Base-by-base conservation (phyloP, 2,329 filamentous ascomycete species). In the Cordyceps cicadae region DNA sequence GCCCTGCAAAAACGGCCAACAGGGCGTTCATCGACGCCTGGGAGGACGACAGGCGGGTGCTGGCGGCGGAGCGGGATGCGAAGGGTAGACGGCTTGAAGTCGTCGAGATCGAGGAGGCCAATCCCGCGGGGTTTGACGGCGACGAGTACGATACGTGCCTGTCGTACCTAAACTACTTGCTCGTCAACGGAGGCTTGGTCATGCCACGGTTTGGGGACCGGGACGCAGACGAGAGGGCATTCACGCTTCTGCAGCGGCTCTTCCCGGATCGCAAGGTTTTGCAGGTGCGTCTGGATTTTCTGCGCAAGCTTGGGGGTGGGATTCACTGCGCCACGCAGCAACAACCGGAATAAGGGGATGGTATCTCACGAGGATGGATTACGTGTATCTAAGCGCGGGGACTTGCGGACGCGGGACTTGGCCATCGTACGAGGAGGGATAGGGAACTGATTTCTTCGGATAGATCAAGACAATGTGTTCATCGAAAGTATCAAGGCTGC, bases 271-370 rank as follows among this genome's bases (percentile, higher is more conserved):
- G 54, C 26, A 61, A 61, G 19, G 60, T 61, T 3, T 54, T 57
- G 15, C 53, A 56, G 26, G 53, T 61, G 19, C 53, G 34, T 5
- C 39, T 61, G 14, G 56, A 56, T n/a, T 32, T 26, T 15, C 48
- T 61, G 14, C 34, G 60, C 11, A 57, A 58, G 39, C 46, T 61
- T 0, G 60, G 60, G 19, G 60, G 60, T 29, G 60, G 60, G 8
- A 61, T 61, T 57, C 60, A 61, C 54, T 61, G 60, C 24, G 53
- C 60, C 1, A 61, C 60, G n/a, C 60, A 61, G 48, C 60, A 61
- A 37, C 60, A 61, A 46, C 60, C 60, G 34, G 48, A 48, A 41
- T 55, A n/a, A 43, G 39, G 15, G 12, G 5, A 37, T 37, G 12
- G 14, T 37, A 37, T 11, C 34, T 3, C 8, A 37, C 34, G 11